These are phyloP conservation scores for Blastobotrys persicus DNA, from an alignment of 1,139 yeast genomes.

Conservation along the genomic window DNA sequence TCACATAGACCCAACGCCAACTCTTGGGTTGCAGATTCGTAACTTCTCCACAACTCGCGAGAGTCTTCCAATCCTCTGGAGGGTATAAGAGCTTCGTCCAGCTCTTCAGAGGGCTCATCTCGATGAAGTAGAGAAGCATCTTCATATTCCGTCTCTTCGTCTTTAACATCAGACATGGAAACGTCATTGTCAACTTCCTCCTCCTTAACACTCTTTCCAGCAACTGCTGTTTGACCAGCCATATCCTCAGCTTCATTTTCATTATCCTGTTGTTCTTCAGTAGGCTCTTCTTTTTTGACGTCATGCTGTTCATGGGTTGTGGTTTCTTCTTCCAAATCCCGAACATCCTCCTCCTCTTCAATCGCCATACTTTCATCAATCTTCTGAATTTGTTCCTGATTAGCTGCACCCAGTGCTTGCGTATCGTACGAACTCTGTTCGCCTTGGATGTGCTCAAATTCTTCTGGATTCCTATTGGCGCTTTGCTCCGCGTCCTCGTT, in stretches of 20 bases:
- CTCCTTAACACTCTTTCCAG: slow-evolving; percentile 17
- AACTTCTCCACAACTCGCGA: slow-evolving; percentile 72
- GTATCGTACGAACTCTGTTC: slow-evolving; percentile 68
- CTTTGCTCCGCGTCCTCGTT: slow-evolving; percentile 47
- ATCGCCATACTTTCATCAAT: slow-evolving; percentile 85
- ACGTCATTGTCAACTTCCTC: slow-evolving; percentile 16
- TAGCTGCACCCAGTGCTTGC: slow-evolving; percentile 91
- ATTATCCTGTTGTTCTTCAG: slow-evolving; percentile 12
- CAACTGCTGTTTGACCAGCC: slow-evolving; percentile 17
- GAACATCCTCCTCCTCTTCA: slow-evolving; percentile 47
- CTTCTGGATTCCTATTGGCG: slow-evolving; percentile 70
- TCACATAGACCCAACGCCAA: slow-evolving; percentile 86
- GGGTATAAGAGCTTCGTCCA: slow-evolving; percentile 44
- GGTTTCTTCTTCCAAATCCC: slow-evolving; percentile 52
- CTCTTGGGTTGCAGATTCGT: slow-evolving; percentile 83
- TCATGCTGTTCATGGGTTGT: slow-evolving; percentile 69
- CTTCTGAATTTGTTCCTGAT: slow-evolving; percentile 71
- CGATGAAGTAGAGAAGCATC: slow-evolving; percentile 23
- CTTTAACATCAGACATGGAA: slow-evolving; percentile 15
- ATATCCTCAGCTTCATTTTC: slow-evolving; percentile 16
- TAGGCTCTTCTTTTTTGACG: slow-evolving; percentile 24
- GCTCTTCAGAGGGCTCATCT: slow-evolving; percentile 39
- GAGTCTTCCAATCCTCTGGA: slow-evolving; percentile 63
- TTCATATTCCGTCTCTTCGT: slow-evolving; percentile 31
- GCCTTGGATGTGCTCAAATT: slow-evolving; percentile 88